These are phyloP conservation scores for Skeletonema tropicum DNA, from an alignment of 108 stramenopile species.

Conservation along the genomic window DNA sequence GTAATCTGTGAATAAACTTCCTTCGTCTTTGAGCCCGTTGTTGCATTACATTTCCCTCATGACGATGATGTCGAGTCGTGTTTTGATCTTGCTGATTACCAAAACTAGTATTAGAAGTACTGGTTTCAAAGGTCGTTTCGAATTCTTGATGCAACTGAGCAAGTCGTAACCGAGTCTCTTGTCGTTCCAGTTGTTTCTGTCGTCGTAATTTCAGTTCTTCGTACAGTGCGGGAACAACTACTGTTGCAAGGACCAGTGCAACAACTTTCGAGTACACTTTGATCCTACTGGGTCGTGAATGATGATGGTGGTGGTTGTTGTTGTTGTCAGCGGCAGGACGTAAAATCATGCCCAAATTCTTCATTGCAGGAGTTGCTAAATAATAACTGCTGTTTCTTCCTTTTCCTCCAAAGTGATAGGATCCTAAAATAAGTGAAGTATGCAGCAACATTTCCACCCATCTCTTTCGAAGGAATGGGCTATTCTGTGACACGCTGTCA, in stretches of 20 bases:
- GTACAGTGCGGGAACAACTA: conserved; percentile 32
- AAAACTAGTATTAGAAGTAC: background rate
- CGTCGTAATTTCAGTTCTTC: conserved; percentile 36
- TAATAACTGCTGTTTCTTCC: background rate
- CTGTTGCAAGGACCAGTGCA: conserved; percentile 29
- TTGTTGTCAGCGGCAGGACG: background rate
- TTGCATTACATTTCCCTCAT: background rate
- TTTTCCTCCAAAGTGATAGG: conserved; percentile 13
- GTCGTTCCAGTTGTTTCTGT: conserved; percentile 27
- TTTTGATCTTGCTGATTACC: background rate
- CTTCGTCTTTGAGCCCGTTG: conserved; percentile 31
- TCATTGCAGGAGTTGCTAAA: conserved; percentile 48
- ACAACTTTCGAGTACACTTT: conserved; percentile 30
- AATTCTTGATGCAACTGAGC: conserved; percentile 19
- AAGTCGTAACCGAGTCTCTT: conserved; percentile 16
- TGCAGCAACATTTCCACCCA: conserved; percentile 32
- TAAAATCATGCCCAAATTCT: conserved; percentile 37
- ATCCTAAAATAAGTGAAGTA: conserved; percentile 38
- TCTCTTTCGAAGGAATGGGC: conserved; percentile 24
- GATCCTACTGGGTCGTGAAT: conserved; percentile 2
- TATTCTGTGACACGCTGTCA: conserved; percentile 4
- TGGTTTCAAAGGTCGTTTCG: background rate
- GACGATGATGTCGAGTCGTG: background rate
- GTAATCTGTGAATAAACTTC: conserved; percentile 10
- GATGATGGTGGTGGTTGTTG: background rate